phyloP scores from a whole-genome alignment of 257 asterid species.

The Solanum sitiens region DNA sequence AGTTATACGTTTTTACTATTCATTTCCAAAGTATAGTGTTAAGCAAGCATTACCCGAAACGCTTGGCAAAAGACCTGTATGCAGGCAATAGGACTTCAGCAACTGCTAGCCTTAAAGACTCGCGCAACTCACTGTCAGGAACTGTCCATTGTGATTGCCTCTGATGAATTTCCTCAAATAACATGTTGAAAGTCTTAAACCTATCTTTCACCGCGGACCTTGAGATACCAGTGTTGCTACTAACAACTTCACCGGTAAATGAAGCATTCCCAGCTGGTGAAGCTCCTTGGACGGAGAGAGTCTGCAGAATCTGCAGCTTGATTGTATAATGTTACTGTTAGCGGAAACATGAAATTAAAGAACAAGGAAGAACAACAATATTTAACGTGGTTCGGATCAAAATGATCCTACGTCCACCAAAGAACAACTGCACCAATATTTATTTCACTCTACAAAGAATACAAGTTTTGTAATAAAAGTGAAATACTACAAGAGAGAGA shows the following conservation, averaged over 20 bases:
- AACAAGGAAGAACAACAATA: no score
- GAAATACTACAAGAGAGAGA: no score
- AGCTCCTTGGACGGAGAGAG: constrained; percentile 65
- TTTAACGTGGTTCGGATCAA: no score
- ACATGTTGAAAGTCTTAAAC: constrained; percentile 66
- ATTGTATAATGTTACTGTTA: not conserved
- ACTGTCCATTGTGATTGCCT: constrained; percentile 98
- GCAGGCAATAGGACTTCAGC: constrained; percentile 98
- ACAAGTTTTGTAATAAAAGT: no score
- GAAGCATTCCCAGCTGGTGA: constrained; percentile 39
- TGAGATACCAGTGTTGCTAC: constrained; percentile 51
- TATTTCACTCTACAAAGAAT: no score
- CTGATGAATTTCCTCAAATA: constrained; percentile 94
- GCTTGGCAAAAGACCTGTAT: constrained; percentile 70
- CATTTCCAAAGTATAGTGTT: not conserved
- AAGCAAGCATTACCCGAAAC: constrained; percentile 58
- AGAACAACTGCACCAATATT: no score
- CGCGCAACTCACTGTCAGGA: constrained; percentile 93
- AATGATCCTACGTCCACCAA: no score
- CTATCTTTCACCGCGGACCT: constrained; percentile 80
- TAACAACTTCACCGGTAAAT: constrained; percentile 23
- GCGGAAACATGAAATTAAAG: no score
- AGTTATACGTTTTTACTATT: not conserved
- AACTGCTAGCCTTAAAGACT: constrained; percentile 87
- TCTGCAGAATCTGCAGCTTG: constrained; percentile 81